Evolutionary conservation across 305 asterid species (phyloP), one percentile per base, ranked within the genome.

Genomic region (Euphrasia arctica): DNA sequence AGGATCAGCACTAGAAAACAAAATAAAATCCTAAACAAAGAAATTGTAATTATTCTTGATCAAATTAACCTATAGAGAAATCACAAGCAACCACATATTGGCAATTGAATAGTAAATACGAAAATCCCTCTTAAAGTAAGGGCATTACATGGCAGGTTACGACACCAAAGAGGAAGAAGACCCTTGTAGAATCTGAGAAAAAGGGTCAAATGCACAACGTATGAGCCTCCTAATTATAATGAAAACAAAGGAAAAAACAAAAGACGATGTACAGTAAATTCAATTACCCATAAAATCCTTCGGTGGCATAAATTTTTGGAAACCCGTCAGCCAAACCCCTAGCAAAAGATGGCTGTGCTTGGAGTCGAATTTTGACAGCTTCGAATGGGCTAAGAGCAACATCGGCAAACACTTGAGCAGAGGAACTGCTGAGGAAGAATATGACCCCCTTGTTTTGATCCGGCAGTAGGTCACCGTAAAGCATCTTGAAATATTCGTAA

Each of bases 361-460:
- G 96, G 58, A 89, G 92, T 62, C 81, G 79, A 42, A 89, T 83
- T 79, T 89, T 89, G 73, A 89, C 80, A 50, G 96, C 95, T 69
- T 89, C 96, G 58, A 89, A 86, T 4, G 96, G 96, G 76, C 93
- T 84, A 42, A 86, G 95, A 31, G 93, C 87, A 67, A 89, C 69
- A 74, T 89, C 95, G 69, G 95, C 95, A 75, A 89, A 81, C 13
- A 84, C 43, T 74, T 89, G 90, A 60, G 95, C 95, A 28, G 95
- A 85, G 1, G 96, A 95, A 70, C 89, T 69, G 74, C 92, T 84
- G 67, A 84, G 85, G 83, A 86, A 84, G 80, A 78, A 84, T 65
- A 86, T 56, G 42, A 79, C 65, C 55, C 84, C 84, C 76, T 75
- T 83, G 71, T 54, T 75, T 60, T 84, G 87, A 70, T 82, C 75